Conservation (phyloP, 2,329 filamentous ascomycete genomes). For the Alternaria ventricosa region DNA sequence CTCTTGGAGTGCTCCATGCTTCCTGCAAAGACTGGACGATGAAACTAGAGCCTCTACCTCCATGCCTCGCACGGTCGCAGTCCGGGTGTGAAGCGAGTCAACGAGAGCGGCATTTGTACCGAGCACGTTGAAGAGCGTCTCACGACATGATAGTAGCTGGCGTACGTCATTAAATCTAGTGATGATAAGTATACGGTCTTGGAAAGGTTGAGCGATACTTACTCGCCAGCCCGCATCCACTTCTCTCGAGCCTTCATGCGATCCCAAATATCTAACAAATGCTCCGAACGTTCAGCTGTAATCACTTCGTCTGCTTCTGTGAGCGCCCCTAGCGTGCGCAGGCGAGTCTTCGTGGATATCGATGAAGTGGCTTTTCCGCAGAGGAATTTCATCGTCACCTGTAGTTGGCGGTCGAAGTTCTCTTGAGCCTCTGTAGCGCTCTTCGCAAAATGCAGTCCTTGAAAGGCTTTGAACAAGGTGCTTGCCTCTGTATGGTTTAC, state of each 20-base stretch:
- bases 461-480: constrained; percentile 80
- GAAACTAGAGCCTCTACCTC: constrained; percentile 80
- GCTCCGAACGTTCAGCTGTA: constrained; percentile 62
- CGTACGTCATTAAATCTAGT: constrained; percentile 76
- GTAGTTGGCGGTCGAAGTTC: constrained; percentile 67
- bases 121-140: constrained; percentile 81
- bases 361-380: constrained; percentile 35
- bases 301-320: constrained; percentile 83
- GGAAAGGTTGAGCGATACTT: constrained; percentile 43
- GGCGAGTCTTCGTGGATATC: constrained; percentile 28
- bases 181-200: constrained; percentile 43
- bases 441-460: constrained; percentile 73
- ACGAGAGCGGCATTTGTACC: constrained; percentile 72
- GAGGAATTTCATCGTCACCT: constrained; percentile 53
- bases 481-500: constrained; percentile 68
- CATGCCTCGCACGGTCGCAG: constrained; percentile 69
- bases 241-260: constrained; percentile 69
- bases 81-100: constrained; percentile 65
- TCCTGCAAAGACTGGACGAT: constrained; percentile 76
- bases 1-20: constrained; percentile 83
- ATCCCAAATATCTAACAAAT: constrained; percentile 67
- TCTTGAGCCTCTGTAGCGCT: constrained; percentile 61
- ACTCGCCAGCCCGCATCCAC: constrained; percentile 87
- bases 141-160: constrained; percentile 80
- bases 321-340: constrained; percentile 68